Conservation (phyloP, 495 filamentous ascomycete genomes). For the Bacidia gigantensis region DNA sequence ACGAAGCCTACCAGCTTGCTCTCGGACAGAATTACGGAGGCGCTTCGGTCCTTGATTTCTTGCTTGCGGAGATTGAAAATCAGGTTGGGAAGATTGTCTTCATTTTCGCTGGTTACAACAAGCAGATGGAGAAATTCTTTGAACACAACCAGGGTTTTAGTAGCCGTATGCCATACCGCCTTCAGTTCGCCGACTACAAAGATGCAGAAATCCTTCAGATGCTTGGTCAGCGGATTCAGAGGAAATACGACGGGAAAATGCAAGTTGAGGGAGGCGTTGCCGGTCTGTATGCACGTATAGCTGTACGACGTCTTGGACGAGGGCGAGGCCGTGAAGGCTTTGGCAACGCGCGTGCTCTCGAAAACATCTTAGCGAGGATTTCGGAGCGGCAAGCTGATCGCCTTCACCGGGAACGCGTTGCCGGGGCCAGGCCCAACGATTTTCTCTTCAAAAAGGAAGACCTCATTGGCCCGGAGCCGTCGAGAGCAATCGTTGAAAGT, state of each 20-base stretch:
- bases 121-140: slow-evolving; percentile 70
- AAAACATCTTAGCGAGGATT: slow-evolving; percentile 45
- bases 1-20: slow-evolving; percentile 63
- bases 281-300: slow-evolving; percentile 55
- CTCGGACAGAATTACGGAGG: slow-evolving; percentile 33
- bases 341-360: slow-evolving; percentile 55
- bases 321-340: slow-evolving; percentile 54
- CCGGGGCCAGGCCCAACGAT: slow-evolving; percentile 28
- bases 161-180: slow-evolving; percentile 52
- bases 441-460: slow-evolving; percentile 44
- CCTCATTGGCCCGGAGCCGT: slow-evolving; percentile 53
- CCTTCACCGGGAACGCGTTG: slow-evolving; percentile 29
- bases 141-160: slow-evolving; percentile 61
- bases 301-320: slow-evolving; percentile 43
- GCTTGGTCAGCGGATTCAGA: slow-evolving; percentile 31
- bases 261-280: slow-evolving; percentile 41
- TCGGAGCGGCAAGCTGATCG: slow-evolving; percentile 44
- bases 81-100: slow-evolving; percentile 61
- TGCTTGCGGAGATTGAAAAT: slow-evolving; percentile 66
- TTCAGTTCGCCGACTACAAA: slow-evolving; percentile 57
- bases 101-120: slow-evolving; percentile 63
- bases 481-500: slow-evolving; percentile 32
- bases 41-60: slow-evolving; percentile 52
- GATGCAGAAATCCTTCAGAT: slow-evolving; percentile 51
- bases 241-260: slow-evolving; percentile 39